Evolutionary conservation across 2,329 filamentous ascomycete genomes (phyloP).

Genomic region (Trichoderma semiorbis): DNA sequence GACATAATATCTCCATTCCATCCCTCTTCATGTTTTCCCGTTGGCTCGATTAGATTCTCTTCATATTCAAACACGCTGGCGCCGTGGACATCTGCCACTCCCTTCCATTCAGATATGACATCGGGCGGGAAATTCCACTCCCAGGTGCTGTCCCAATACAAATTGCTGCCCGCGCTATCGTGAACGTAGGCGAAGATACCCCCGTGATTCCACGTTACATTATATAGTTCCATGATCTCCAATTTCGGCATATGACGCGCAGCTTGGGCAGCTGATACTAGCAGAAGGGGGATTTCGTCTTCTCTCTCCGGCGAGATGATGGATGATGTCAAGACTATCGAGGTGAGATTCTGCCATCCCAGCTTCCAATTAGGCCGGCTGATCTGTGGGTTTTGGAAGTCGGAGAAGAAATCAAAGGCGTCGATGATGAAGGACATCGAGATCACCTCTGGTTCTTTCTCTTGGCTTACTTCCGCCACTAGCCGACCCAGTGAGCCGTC

Average conservation of each 20-base stretch:
- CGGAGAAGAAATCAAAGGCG: background rate
- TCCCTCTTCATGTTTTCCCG: too few relatives aligned
- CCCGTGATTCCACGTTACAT: background rate
- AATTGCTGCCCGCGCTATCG: background rate
- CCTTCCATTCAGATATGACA: background rate
- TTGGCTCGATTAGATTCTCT: background rate
- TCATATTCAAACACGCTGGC: background rate
- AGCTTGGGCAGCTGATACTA: background rate
- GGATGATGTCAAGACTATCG: background rate
- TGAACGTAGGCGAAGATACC: background rate
- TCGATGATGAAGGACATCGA: background rate
- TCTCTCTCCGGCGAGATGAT: background rate
- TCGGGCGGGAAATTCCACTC: background rate
- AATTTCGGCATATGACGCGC: background rate
- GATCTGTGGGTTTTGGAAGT: background rate
- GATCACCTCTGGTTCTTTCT: background rate
- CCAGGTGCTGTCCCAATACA: background rate
- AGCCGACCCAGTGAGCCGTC: background rate
- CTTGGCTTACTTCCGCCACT: background rate
- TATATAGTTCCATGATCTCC: background rate
- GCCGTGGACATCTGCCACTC: background rate
- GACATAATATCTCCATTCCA: background rate
- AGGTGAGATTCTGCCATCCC: constrained; percentile 1
- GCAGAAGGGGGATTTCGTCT: background rate
- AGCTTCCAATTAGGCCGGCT: background rate